These are phyloP conservation scores for Boeremia exigua DNA, from an alignment of 2,329 filamentous ascomycete species.

Conservation along the genomic window DNA sequence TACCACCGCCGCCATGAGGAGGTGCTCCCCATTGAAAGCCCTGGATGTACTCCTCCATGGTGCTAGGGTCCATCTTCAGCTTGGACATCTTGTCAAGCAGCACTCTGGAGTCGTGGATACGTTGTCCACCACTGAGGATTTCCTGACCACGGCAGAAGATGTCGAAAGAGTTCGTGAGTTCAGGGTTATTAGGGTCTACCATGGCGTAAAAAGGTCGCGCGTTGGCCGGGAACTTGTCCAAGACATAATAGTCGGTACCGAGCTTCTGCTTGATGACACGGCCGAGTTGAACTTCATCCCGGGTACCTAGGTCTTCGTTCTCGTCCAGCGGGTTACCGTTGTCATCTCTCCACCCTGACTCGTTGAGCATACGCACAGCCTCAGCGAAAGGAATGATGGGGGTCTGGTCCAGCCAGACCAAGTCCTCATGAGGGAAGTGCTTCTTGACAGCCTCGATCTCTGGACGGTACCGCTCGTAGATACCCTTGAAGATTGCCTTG, in stretches of 20 bases:
- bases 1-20: conserved; percentile 87
- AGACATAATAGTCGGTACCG: conserved; percentile 87
- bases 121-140: conserved; percentile 89
- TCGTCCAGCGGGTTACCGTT: conserved; percentile 73
- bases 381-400: conserved; percentile 81
- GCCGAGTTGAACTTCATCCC: conserved; percentile 86
- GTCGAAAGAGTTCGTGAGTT: conserved; percentile 89
- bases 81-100: conserved; percentile 79
- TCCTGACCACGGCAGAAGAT: conserved; percentile 94
- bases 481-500: conserved; percentile 76
- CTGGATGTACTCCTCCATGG: conserved; percentile 88
- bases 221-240: conserved; percentile 88
- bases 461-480: conserved; percentile 71
- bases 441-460: conserved; percentile 82
- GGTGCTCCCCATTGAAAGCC: conserved; percentile 89
- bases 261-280: conserved; percentile 85
- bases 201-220: conserved; percentile 93
- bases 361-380: conserved; percentile 79
- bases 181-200: conserved; percentile 74
- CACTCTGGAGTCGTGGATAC: conserved; percentile 80
- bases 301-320: conserved; percentile 81
- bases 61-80: conserved; percentile 76
- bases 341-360: conserved; percentile 77
- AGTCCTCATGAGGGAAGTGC: conserved; percentile 84
- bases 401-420: conserved; percentile 86